Base-by-base conservation (phyloP, 345 rosid species). In the Streptanthus diversifolius region DNA sequence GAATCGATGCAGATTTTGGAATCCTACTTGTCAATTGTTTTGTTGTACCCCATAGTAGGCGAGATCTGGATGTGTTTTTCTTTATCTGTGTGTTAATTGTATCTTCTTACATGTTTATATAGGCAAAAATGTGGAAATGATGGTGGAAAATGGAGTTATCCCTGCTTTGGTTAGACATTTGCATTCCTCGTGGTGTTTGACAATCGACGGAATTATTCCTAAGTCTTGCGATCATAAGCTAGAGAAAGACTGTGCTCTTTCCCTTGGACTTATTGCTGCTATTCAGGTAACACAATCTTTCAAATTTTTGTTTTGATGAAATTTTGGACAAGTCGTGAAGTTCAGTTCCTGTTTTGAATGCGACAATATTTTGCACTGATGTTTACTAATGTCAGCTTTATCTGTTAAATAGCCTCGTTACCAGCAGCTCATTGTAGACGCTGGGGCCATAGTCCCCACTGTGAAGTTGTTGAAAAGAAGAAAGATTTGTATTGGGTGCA, bases 351-450 rank as follows among this genome's bases (percentile, higher is more conserved):
- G 5, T 44, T 55, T n/a, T n/a, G n/a, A n/a, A n/a, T n/a, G n/a
- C n/a, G n/a, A n/a, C n/a, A n/a, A n/a, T n/a, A n/a, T n/a, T n/a
- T n/a, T n/a, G n/a, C n/a, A n/a, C n/a, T 48, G 14, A n/a, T 48
- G 47, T 71, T 18, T 29, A 13, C 29, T 78, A 41, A 72, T 27
- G 2, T 44, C 36, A 29, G 43, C 12, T 58, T 57, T 63, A 8
- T 75, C 19, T 72, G 60, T 74, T 48, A 32, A 33, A 73, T 68
- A 89, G 97, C 85, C 90, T 14, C 85, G 70, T 80, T 75, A 87
- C 78, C 97, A 87, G 73, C 87, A 87, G 78, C 83, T 83, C 14
- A 84, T 89, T 64, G 93, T 86, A 43, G 86, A 87, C 47, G 83
- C 82, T 71, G 97, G 97, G 35, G 97, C 93, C 19, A 65, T 89